phyloP scores from a whole-genome alignment of 345 rosid genomes.

The Fremontodendron californicum region DNA sequence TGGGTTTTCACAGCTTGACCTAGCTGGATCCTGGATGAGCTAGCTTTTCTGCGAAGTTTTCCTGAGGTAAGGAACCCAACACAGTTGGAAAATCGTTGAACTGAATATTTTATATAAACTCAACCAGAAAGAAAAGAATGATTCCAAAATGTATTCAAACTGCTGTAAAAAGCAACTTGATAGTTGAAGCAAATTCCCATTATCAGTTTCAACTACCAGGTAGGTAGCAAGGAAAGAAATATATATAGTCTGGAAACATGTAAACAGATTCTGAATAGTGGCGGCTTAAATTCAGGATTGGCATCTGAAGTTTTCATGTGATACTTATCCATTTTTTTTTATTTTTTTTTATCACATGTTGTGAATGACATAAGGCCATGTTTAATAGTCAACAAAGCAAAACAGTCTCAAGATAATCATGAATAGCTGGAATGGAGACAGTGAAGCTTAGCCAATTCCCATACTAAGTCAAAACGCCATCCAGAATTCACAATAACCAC shows the following conservation, averaged over 20 bases:
- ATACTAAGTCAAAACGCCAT: not conserved
- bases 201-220: not conserved
- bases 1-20: not conserved
- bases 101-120: not conserved
- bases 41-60: not conserved
- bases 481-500: not conserved
- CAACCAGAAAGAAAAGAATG: not conserved
- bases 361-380: not conserved
- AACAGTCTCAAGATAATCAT: not conserved
- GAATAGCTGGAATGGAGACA: not conserved
- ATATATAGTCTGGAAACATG: not conserved
- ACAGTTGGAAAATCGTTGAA: not conserved
- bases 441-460: not conserved
- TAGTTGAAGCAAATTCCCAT: not conserved
- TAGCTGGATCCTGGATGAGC: not conserved
- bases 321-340: not conserved
- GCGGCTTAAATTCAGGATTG: not conserved
- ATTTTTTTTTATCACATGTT: not conserved
- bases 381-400: not conserved
- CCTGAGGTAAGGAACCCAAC: not conserved
- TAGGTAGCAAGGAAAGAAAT: not conserved
- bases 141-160: not conserved
- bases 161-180: not conserved
- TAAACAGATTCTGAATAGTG: not conserved
- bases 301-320: not conserved